Percentiles rank a stretch among this genome's conserved stretches.
These are phyloP conservation scores for Sporothrix sp. DNA, from an alignment of 2,329 filamentous ascomycete species.

Conservation along the genomic window DNA sequence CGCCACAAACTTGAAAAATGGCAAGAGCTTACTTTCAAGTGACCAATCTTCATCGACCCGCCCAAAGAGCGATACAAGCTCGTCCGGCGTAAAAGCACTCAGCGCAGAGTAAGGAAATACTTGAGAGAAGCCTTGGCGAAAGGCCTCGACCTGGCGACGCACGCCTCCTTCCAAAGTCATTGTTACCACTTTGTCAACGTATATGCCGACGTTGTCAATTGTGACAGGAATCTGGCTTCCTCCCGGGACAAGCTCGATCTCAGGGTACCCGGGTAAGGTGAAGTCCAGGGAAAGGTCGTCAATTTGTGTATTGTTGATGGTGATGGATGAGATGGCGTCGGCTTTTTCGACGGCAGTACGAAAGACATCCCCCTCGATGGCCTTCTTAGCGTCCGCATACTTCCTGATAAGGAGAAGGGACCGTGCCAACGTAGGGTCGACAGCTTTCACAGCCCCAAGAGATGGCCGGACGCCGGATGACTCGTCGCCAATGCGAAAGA, in stretches of 20 bases:
- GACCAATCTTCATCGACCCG: constrained; percentile 93
- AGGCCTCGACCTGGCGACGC: constrained; percentile 79
- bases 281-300: constrained; percentile 91
- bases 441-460: constrained; percentile 77
- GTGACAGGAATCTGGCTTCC: constrained; percentile 69
- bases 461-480: constrained; percentile 63
- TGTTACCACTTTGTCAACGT: constrained; percentile 83
- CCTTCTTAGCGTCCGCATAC: constrained; percentile 73
- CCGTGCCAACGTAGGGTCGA: constrained; percentile 76
- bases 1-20: neutral
- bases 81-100: constrained; percentile 87
- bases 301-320: constrained; percentile 64
- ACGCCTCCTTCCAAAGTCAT: constrained; percentile 86
- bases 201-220: constrained; percentile 83
- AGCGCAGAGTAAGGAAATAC: constrained; percentile 93
- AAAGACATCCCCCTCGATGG: constrained; percentile 59
- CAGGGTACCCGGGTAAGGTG: constrained; percentile 81
- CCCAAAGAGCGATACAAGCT: constrained; percentile 90
- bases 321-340: constrained; percentile 56
- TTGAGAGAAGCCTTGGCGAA: constrained; percentile 82
- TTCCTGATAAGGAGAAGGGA: constrained; percentile 82
- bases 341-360: constrained; percentile 63
- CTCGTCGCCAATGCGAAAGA: constrained; percentile 84
- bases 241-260: constrained; percentile 69
- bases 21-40: constrained; percentile 68